These are phyloP conservation scores for Triangularia setosa DNA, from an alignment of 2,329 filamentous ascomycete genomes.

Conservation along the genomic window DNA sequence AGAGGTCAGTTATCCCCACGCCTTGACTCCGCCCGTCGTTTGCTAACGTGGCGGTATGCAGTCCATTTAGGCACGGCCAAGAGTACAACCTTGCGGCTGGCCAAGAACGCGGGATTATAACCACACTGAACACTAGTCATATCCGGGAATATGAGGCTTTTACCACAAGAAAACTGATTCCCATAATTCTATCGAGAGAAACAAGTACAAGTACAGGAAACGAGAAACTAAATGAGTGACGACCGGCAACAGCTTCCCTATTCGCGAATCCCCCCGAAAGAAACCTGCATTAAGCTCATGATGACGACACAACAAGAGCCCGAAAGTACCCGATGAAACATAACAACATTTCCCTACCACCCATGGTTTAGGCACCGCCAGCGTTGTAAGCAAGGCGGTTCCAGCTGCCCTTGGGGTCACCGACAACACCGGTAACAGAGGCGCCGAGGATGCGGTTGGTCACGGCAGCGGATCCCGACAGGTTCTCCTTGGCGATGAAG, in stretches of 20 bases:
- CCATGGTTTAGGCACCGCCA: constrained; percentile 6
- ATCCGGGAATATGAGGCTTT: neutral
- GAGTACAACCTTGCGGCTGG: neutral
- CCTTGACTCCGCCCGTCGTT: neutral
- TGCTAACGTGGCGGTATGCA: neutral
- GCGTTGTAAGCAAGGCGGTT: constrained; percentile 20
- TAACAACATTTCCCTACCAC: neutral
- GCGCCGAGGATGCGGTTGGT: constrained; percentile 11
- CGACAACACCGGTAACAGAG: neutral
- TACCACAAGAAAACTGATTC: neutral
- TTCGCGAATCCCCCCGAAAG: neutral
- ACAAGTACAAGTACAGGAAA: neutral
- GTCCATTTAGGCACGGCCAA: neutral
- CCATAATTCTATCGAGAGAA: neutral
- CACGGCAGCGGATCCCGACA: constrained; percentile 11
- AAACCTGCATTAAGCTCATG: neutral
- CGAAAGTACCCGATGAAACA: neutral
- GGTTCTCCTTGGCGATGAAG: constrained; percentile 16
- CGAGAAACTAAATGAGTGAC: neutral
- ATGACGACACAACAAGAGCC: neutral
- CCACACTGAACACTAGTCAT: neutral
- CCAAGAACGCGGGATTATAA: neutral
- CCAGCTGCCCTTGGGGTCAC: constrained; percentile 3
- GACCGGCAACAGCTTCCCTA: neutral
- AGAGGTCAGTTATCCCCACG: neutral